Base-by-base conservation (phyloP, 345 rosid genomes). In the Corchorus olitorius region DNA sequence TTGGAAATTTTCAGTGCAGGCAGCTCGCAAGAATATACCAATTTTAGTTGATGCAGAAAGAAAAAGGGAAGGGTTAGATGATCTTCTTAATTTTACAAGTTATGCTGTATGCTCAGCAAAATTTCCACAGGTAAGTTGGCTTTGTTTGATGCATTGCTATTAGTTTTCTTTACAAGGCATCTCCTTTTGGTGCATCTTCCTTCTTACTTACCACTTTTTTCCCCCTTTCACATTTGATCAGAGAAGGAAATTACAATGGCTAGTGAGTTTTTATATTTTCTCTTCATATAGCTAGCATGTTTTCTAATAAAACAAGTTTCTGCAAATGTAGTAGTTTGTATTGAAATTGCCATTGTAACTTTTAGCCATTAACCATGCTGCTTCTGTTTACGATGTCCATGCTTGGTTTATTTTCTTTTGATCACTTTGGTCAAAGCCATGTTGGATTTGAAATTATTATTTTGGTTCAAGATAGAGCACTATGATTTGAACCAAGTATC, bases 21-120 rank as follows among this genome's bases (percentile, higher is more conserved):
- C 98, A 78, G 54, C 76, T 82, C 77, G 81, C 83, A 87, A 75
- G 90, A 87, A 85, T 76, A 87, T 94, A 81, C 95, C 97, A 53
- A 88, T 94, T 82, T 75, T 94, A 81, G 83, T 94, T 70, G 98
- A 94, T 77, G 92, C 86, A 52, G 98, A 93, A 82, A 89, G 84
- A 85, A 88, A 78, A 83, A 88, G 98, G 81, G 93, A 85, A 75
- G 86, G 94, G 22, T 67, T 93, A 75, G 93, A 94, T 86, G 93
- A 90, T 70, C 88, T 94, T 77, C 81, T 94, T 79, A 64, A 75
- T 6, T 75, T 90, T 59, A 88, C 98, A 0, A 87, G 75, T 81
- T 94, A 91, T 74, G 89, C 79, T 54, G 91, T 93, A 75, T 94
- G 98, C 87, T 84, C 98, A 1, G 87, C 87, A 41, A 93, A 87